Evolutionary conservation across 2,329 filamentous ascomycete species (phyloP), one percentile per base, ranked within the genome.

Genomic region (Colletotrichum higginsianum): DNA sequence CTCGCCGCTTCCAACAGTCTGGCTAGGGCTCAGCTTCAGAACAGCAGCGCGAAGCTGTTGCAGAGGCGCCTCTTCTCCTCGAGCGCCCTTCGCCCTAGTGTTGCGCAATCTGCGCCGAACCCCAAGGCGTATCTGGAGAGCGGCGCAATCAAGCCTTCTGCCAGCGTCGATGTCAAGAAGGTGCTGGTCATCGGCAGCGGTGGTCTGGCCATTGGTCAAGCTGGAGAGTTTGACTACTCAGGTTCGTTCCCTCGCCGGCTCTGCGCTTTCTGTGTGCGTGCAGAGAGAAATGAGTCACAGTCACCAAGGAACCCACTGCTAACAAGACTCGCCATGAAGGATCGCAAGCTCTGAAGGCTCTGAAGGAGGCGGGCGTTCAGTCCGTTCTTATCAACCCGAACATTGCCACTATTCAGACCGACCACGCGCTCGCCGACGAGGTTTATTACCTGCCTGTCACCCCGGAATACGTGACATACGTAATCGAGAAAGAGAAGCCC

Each of bases 371-470:
- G 74, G 94, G 94, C 73, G 94, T 98, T 72, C 85, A 92, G 76
- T 98, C 96, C 12, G 93, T 98, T 66, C 91, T 98, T 75, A 95
- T 98, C 82, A 98, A 98, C 85, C 96, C 96, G 78, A 98, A 98
- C 83, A 98, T 98, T 82, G 96, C 96, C 72, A 98, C 96, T 70
- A 98, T 98, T 80, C 96, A 98, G 86, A 98, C 96, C 77, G 95
- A 97, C 82, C 96, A 98, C 88, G 92, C 93, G 79, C 93, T 98
- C 80, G 95, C 95, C 79, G 96, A 98, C 81, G 95, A 98, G 86
- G 93, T 98, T 79, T 98, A 98, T 88, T 98, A 98, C 84, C 92
- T 98, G 47, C 96, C 96, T 67, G 95, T 99, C 78, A 99, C 96
- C 21, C 93, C 96, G 75, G 96, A 98, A 88, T 99, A 98, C 85